Base-by-base conservation (phyloP, 2,329 filamentous ascomycete genomes). In the Fusarium continuum region DNA sequence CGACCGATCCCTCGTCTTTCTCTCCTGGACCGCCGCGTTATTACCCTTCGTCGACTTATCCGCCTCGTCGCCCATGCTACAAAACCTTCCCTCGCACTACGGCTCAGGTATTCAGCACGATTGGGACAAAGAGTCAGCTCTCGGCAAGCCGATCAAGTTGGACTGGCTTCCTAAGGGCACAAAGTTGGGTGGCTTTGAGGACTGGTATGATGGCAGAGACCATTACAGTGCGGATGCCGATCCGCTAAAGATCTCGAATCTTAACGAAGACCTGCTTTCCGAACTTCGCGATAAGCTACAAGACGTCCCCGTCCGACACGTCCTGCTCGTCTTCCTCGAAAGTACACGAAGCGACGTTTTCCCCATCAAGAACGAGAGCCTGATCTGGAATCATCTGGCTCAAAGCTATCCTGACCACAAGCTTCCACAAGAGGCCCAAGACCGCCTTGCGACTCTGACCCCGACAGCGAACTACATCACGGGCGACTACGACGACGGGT, bases 261-360 rank as follows among this genome's bases (percentile, higher is more conserved):
- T 77, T 4, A 47, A 76, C 5, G 59, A 76, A 13, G 64, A 69
- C 1, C 31, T 79, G 4, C 53, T 77, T 2, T 29, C 70, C 6
- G 50, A 46, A 3, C 59, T 77, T 2, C 59, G 58, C 14, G 58
- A 62, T 29, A 68, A 66, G 43, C 55, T 77, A 6, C 45, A 54
- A 14, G 59, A 68, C 8, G 64, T 79, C 10, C 73, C 74, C 7
- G 76, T 82, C 39, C 76, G 76, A 38, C 78, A 82, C 55, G 71
- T 82, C 2, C 64, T 82, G 13, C 52, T 81, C 5, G 53, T 80
- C n/a, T 74, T 79, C 16, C 71, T 82, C 8, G 79, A 82, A 56
- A 80, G 79, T 40, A 80, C 78, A 2, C 74, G 79, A 8, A 76
- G 76, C 8, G 79, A 82, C 40, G 73, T 81, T 5, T 82, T 81